A percentile compares a stretch with the other conserved stretches of the same genome.
Evolutionary conservation across 345 rosid genomes (phyloP).

Genomic region (Hibiscus trionum): DNA sequence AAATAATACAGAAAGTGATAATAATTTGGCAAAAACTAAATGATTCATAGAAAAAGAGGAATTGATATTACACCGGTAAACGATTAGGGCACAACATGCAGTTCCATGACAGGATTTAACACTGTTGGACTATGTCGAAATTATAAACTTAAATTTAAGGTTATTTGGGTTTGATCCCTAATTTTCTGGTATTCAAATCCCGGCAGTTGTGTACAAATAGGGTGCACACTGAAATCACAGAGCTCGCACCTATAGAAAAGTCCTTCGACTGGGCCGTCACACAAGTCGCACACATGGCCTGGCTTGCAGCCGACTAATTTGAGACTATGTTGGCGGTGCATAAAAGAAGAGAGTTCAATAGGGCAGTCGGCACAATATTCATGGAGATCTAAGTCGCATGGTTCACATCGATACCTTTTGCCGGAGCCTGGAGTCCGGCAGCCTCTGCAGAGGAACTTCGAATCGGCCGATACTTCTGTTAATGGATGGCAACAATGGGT

Average conservation of each 20-base stretch:
- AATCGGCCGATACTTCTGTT: background rate
- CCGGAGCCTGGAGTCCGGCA: background rate
- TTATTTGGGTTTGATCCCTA: too few species aligned
- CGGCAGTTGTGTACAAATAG: constrained; percentile 30
- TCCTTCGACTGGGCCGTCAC: constrained; percentile 14
- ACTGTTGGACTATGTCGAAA: too few species aligned
- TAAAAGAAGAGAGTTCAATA: background rate
- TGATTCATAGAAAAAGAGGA: too few species aligned
- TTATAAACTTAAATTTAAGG: too few species aligned
- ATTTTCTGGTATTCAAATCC: too few species aligned
- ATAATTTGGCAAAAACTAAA: too few species aligned
- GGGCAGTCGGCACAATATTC: background rate
- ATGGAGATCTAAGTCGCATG: background rate
- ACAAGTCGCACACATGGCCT: background rate
- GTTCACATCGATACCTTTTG: background rate
- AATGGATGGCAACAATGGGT: background rate
- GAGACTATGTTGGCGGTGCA: background rate
- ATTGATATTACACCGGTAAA: too few species aligned
- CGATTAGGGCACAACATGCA: too few species aligned
- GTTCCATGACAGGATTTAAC: too few species aligned
- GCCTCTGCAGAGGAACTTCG: background rate
- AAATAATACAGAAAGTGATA: too few species aligned
- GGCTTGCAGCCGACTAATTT: background rate
- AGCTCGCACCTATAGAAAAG: constrained; percentile 22
- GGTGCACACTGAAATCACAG: constrained; percentile 37